Evolutionary conservation across 371 early-diverging fungal species (phyloP), one percentile per base, ranked within the genome.

Genomic region (Mycotypha africana): DNA sequence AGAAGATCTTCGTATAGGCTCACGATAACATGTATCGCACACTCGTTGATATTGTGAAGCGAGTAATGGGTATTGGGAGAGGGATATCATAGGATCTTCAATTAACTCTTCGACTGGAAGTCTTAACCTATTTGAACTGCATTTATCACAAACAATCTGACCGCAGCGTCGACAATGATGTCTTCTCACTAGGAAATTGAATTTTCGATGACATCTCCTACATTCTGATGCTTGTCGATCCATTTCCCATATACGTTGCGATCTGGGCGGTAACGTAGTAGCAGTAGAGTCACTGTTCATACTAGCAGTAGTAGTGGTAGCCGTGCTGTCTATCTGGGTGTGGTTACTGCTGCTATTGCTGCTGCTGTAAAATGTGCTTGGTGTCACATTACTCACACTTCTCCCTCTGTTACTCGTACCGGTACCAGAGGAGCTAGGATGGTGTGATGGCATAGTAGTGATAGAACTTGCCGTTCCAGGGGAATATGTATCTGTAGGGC

Each of bases 141-240:
- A 88, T 15, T 62, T 59, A 56, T 84, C 85, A 53, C 90, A 89
- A 17, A 84, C 82, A 34, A 88, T 74, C 17, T 74, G 71, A 4
- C 90, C 88, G 68, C 90, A 89, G 19, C 85, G 81, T n/a, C 43
- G 2, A 44, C 89, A 89, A 53, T 89, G 89, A 50, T 88, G 90
- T 38, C 87, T 79, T 43, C 90, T 60, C 4, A 88, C 59, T 52
- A 74, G 42, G 45, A 74, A 66, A 19, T 69, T 78, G 52, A 89
- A 88, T 30, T 75, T 71, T 30, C 79, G 67, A 19, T 60, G 56
- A 49, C 88, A 88, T 15, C 68, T 65, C 20, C 71, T 58, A 58
- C 90, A 89, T 25, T 65, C 65, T 1, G 60, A 52, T 0, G 78
- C 81, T 12, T 79, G 74, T 25, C 77, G 70, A 50, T 86, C 88